Evolutionary conservation across 768 basidiomycete genomes (phyloP).

Genomic region (Tulasnella sp.): DNA sequence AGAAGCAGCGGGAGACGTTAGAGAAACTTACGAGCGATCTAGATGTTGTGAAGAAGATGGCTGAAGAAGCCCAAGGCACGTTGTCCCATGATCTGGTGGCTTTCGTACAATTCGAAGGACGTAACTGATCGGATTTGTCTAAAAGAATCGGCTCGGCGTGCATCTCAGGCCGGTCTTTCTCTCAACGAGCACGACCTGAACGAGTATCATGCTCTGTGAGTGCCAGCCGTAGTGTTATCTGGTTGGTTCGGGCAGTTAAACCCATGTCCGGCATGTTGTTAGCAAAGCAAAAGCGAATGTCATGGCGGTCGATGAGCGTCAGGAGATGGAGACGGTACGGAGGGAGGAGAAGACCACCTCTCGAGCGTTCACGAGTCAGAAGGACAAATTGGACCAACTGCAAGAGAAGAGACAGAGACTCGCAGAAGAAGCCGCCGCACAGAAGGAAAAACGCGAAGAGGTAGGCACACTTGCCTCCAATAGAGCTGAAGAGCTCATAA

Average conservation of each 20-base stretch:
- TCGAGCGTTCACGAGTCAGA: slow-evolving; percentile 51
- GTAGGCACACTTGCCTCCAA: slow-evolving; percentile 29
- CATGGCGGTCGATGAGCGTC: slow-evolving; percentile 77
- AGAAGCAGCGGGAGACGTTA: slow-evolving; percentile 42
- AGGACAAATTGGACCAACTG: slow-evolving; percentile 57
- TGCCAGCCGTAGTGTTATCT: slow-evolving; percentile 13
- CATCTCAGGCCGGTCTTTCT: slow-evolving; percentile 62
- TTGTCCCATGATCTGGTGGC: background rate
- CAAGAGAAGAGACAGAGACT: slow-evolving; percentile 47
- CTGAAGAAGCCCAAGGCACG: slow-evolving; percentile 70
- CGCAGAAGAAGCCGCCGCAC: slow-evolving; percentile 39
- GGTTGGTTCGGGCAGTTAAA: too few relatives aligned
- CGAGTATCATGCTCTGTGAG: slow-evolving; percentile 76
- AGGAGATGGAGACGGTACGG: slow-evolving; percentile 63
- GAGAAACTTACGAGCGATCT: slow-evolving; percentile 53
- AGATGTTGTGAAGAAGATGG: slow-evolving; percentile 49
- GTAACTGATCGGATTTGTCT: background rate
- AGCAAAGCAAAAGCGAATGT: slow-evolving; percentile 74
- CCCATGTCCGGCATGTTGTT: background rate
- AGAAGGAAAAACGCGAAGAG: slow-evolving; percentile 45
- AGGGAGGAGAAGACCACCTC: slow-evolving; percentile 71
- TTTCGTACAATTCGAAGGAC: background rate
- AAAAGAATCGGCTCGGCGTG: slow-evolving; percentile 60
- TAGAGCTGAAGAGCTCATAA: background rate
- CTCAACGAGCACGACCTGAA: slow-evolving; percentile 75